Percentiles rank a stretch among this genome's conserved stretches.
phyloP scores from a whole-genome alignment of 768 basidiomycete species.

The Collybia sp. region DNA sequence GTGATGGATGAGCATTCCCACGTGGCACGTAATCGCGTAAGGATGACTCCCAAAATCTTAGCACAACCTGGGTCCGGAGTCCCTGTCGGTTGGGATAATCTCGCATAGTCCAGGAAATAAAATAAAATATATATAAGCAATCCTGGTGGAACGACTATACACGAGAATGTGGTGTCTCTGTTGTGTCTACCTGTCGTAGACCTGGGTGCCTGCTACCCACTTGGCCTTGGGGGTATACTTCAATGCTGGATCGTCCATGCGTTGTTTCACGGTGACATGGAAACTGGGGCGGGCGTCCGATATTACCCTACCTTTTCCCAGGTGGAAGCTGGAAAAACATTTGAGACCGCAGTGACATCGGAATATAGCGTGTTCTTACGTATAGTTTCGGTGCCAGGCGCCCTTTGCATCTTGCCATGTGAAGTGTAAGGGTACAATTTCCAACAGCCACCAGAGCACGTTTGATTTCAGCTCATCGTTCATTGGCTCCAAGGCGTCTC shows the following conservation, averaged over 20 bases:
- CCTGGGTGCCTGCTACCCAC: slow-evolving; percentile 42
- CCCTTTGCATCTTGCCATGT: slow-evolving; percentile 54
- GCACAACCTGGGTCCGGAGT: no score
- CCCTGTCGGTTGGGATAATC: no score
- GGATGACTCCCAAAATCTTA: no score
- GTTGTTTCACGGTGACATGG: slow-evolving; percentile 57
- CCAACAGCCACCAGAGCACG: slow-evolving; percentile 67
- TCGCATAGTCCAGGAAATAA: no score
- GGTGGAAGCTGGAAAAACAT: slow-evolving; percentile 34
- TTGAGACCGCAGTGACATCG: not conserved
- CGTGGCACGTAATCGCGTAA: no score
- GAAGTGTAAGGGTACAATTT: slow-evolving; percentile 52
- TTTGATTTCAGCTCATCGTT: slow-evolving; percentile 44
- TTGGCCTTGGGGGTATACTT: slow-evolving; percentile 56
- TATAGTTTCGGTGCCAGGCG: slow-evolving; percentile 47
- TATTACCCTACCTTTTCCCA: slow-evolving; percentile 56
- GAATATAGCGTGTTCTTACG: slow-evolving; percentile 34
- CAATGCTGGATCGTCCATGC: slow-evolving; percentile 42
- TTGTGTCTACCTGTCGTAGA: slow-evolving; percentile 24
- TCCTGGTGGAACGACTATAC: no score
- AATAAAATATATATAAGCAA: no score
- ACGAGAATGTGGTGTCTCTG: no score
- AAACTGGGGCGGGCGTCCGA: slow-evolving; percentile 43
- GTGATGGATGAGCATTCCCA: no score
- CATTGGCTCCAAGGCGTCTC: slow-evolving; percentile 44